Conservation (phyloP, 2,329 filamentous ascomycete species). For the Aspergillus viridinutans region DNA sequence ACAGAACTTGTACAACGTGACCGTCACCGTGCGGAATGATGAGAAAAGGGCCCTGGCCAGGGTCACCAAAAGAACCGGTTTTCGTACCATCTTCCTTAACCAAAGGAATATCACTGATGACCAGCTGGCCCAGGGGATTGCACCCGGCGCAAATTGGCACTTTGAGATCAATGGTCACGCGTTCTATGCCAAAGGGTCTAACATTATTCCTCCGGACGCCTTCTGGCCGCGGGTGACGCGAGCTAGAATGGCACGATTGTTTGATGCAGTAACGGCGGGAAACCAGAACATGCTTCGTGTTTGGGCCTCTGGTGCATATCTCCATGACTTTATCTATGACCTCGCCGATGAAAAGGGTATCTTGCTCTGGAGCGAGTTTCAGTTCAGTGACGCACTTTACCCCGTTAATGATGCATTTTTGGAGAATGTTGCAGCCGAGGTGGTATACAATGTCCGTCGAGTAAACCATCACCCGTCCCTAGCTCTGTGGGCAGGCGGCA, state of each 20-base stretch:
- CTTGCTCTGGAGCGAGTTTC: slow-evolving; percentile 60
- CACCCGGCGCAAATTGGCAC: slow-evolving; percentile 58
- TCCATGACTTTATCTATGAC: slow-evolving; percentile 60
- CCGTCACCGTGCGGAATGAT: slow-evolving; percentile 43
- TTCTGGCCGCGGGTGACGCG: slow-evolving; percentile 60
- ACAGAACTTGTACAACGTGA: slow-evolving; percentile 57
- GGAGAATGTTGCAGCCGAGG: slow-evolving; percentile 53
- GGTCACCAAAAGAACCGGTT: slow-evolving; percentile 54
- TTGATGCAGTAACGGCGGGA: slow-evolving; percentile 52
- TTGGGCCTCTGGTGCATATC: slow-evolving; percentile 59
- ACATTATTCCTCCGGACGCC: slow-evolving; percentile 59
- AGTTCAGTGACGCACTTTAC: slow-evolving; percentile 60
- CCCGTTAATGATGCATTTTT: slow-evolving; percentile 53
- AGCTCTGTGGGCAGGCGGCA: slow-evolving; percentile 54
- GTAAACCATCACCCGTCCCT: slow-evolving; percentile 58
- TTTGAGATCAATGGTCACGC: slow-evolving; percentile 63
- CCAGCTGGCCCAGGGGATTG: slow-evolving; percentile 52
- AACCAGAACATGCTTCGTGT: slow-evolving; percentile 64
- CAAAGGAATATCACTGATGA: slow-evolving; percentile 50
- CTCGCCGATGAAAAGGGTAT: slow-evolving; percentile 59
- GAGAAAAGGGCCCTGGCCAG: slow-evolving; percentile 37
- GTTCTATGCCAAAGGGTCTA: slow-evolving; percentile 62
- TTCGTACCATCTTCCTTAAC: slow-evolving; percentile 60
- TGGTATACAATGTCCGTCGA: slow-evolving; percentile 57
- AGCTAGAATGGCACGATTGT: slow-evolving; percentile 49